A percentile compares a stretch with the other conserved stretches of the same genome.
phyloP scores from a whole-genome alignment of 176 grass and related monocot species.

The Ensete glaucum region DNA sequence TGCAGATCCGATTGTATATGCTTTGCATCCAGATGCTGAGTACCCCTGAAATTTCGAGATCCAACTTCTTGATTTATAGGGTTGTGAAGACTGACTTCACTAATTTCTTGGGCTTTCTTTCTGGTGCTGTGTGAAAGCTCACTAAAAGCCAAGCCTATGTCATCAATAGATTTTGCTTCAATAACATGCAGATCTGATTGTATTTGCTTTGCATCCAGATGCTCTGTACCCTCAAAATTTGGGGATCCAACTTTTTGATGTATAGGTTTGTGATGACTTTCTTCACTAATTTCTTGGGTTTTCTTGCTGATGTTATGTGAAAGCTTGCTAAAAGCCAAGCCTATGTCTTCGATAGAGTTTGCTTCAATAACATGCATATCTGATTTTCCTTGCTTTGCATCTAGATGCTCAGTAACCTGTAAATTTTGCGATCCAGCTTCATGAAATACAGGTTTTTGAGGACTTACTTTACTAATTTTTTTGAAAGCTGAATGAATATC shows the following conservation, averaged over 20 bases:
- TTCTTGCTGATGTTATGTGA: neutral
- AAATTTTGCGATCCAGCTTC: too few relatives aligned
- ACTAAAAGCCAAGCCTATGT: neutral
- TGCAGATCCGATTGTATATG: slow-evolving; percentile 11
- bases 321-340: neutral
- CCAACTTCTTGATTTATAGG: neutral
- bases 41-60: neutral
- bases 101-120: too few relatives aligned
- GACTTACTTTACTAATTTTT: neutral
- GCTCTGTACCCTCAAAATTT: too few relatives aligned
- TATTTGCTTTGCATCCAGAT: too few relatives aligned
- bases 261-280: neutral
- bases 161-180: neutral
- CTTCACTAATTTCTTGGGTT: neutral
- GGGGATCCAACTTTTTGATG: too few relatives aligned
- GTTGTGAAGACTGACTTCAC: neutral
- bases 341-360: neutral
- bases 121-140: neutral
- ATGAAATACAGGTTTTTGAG: too few relatives aligned
- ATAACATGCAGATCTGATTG: neutral
- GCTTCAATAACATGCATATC: neutral
- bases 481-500: neutral
- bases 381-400: too few relatives aligned
- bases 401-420: too few relatives aligned
- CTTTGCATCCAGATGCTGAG: neutral